Base-by-base conservation (phyloP, 108 stramenopile species). In the Hondaea fermentalgiana region DNA sequence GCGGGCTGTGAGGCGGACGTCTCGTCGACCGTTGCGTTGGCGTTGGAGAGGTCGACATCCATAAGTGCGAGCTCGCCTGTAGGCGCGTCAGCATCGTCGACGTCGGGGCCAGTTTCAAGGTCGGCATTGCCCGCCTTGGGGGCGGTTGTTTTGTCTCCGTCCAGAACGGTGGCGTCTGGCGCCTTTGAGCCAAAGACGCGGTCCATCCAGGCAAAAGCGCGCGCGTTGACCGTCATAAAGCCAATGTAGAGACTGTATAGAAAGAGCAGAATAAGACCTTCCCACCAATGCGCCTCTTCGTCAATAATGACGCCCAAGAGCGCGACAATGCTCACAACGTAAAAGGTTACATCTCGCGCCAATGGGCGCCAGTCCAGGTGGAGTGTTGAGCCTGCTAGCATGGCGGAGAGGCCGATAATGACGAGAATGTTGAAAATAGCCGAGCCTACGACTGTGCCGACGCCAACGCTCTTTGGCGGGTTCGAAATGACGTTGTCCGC, bases 381-480 rank as follows among this genome's bases (percentile, higher is more conserved):
- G 19, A 91, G 87, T 19, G 57, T 58, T 10, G 5, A n/a, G 49
- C 72, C 72, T 44, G 94, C 90, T 42, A 95, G 89, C 76, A 96
- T 76, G 49, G 94, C 92, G 88, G 95, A 95, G 91, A 92, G 92
- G 87, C 92, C 96, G 90, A 96, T 95, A 58, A 97, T 95, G 88
- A 97, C 95, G 25, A 97, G 90, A 10, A 96, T 95, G 90, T 97
- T 97, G 90, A 97, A 97, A 71, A 95, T 94, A 5, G 95, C 96
- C 5, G 93, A 94, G n/a, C 96, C 96, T 14, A 97, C 95, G 90
- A 97, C 96, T 42, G 96, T 97, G 59, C 96, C 96, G 88, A 97
- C 94, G 42, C 96, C 96, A 60, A 97, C 93, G 55, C 23, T 25
- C 72, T 83, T 83, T 45, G 72, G 72, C 49, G 72, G 72, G 72